Conservation (phyloP, 306 rosid genomes). For the Gastrolobium bilobum region DNA sequence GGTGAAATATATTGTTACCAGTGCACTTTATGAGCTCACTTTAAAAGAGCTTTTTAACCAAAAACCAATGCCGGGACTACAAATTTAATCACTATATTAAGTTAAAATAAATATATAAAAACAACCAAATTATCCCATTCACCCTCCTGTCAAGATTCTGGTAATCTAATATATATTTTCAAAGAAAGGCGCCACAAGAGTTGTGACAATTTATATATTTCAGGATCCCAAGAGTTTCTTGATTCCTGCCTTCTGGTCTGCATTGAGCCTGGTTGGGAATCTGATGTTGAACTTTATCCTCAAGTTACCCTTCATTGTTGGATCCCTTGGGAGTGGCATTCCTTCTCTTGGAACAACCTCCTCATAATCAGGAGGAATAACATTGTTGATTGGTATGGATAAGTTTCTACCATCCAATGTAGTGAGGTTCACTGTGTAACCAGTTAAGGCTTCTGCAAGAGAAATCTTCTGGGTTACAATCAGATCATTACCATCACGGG, state of each 20-base stretch:
- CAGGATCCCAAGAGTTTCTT: slow-evolving; percentile 62
- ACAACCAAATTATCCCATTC: slow-evolving; percentile 10
- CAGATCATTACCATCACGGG: slow-evolving; percentile 62
- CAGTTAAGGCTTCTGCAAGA: slow-evolving; percentile 60
- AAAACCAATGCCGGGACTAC: slow-evolving; percentile 17
- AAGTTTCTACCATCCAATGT: slow-evolving; percentile 65
- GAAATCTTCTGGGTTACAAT: slow-evolving; percentile 56
- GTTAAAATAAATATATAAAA: not conserved
- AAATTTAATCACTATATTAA: slow-evolving; percentile 37
- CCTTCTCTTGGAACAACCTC: slow-evolving; percentile 66
- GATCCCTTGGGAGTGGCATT: slow-evolving; percentile 66
- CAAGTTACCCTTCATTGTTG: slow-evolving; percentile 63
- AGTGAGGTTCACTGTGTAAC: slow-evolving; percentile 59
- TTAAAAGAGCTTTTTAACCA: not conserved
- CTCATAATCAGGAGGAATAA: slow-evolving; percentile 62
- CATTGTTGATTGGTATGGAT: slow-evolving; percentile 55
- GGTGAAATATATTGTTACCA: too few species aligned
- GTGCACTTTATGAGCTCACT: too few species aligned
- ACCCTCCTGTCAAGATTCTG: slow-evolving; percentile 26
- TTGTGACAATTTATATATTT: slow-evolving; percentile 4
- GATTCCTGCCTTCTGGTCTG: slow-evolving; percentile 69
- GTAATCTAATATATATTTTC: slow-evolving; percentile 39
- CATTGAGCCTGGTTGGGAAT: slow-evolving; percentile 62
- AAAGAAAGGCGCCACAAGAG: slow-evolving; percentile 2
- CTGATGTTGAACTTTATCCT: slow-evolving; percentile 66